phyloP scores from a whole-genome alignment of 805 yeast species.

The Candida glaebosa region DNA sequence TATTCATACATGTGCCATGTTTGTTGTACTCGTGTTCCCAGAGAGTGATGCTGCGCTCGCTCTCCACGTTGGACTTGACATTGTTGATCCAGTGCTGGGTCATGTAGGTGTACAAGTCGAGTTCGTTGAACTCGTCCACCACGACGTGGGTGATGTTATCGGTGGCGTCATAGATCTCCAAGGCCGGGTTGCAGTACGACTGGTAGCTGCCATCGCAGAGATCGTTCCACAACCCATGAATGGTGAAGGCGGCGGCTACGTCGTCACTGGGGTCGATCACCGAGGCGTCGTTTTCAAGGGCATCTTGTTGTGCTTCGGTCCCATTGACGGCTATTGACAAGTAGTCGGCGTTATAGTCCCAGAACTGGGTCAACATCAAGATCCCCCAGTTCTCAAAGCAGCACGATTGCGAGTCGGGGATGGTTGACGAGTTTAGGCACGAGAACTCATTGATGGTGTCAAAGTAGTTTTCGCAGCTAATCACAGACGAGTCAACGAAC shows the following conservation, averaged over 20 bases:
- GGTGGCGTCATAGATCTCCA: conserved; percentile 25
- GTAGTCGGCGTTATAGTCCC: conserved; percentile 20
- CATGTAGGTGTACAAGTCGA: conserved; percentile 26
- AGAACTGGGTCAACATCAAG: conserved; percentile 40
- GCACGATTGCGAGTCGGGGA: conserved; percentile 45
- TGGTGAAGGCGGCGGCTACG: conserved; percentile 25
- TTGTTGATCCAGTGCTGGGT: conserved; percentile 24
- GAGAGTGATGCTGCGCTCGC: conserved; percentile 20
- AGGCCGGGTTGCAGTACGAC: conserved; percentile 31
- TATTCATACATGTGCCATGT: conserved; percentile 42
- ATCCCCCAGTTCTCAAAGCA: conserved; percentile 42
- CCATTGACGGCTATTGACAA: conserved; percentile 15
- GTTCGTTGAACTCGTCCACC: conserved; percentile 23
- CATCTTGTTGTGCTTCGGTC: conserved; percentile 3
- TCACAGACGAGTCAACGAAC: not conserved
- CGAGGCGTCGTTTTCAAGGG: conserved; percentile 3
- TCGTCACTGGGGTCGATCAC: conserved; percentile 5
- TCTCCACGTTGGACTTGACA: conserved; percentile 10
- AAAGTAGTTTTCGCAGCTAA: conserved; percentile 4
- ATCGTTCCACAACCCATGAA: conserved; percentile 46
- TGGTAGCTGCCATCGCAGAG: conserved; percentile 38
- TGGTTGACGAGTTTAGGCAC: conserved; percentile 7
- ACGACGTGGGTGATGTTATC: conserved; percentile 19
- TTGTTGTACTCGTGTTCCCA: conserved; percentile 45
- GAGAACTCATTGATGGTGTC: conserved; percentile 9